Evolutionary conservation across 176 grass and related monocot genomes (phyloP), one percentile per base, ranked within the genome.

Genomic region (Cymbopogon citratus): DNA sequence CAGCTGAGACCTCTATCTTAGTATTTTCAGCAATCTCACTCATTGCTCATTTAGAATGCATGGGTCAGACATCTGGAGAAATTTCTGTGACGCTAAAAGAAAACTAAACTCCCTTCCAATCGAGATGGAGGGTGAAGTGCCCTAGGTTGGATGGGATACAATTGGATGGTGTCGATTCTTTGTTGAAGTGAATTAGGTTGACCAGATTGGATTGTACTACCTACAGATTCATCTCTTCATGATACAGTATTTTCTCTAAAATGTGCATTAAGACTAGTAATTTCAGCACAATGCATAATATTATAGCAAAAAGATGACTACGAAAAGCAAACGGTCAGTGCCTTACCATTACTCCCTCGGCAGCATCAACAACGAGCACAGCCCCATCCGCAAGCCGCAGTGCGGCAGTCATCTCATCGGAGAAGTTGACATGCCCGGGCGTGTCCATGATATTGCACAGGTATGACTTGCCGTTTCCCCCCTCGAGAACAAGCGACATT

Each of bases 381-480:
- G 89, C 93, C 34, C 96, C 96, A 85, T 99, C 96, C 0, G 91
- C 93, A 34, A 99, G 90, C 33, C 91, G 73, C 73, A 99, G 80
- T 0, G 96, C 92, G 0, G 96, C 96, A 11, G 91, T 99, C 96
- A 99, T 95, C 87, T 99, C 96, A 62, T 99, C 96, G 0, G 96
- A 99, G 83, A 99, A 99, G 84, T 99, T 95, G 77, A 95, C 96
- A 61, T 99, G 96, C 3, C 96, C 93, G 0, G 93, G 96, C 3
- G 93, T 93, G 85, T 99, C 96, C 92, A 99, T 99, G 82, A 99
- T 95, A 69, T 95, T 99, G 79, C 96, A 99, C 25, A 99, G 83
- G 78, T 99, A 99, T 1, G 92, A 99, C 85, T 99, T 99, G 44
- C 91, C 92, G 28, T 84, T 90, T 38, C 89, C 88, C 29, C 85